A percentile compares a stretch with the other conserved stretches of the same genome.
phyloP scores from a whole-genome alignment of 768 basidiomycete genomes.

The Podaxis mareebaensis region DNA sequence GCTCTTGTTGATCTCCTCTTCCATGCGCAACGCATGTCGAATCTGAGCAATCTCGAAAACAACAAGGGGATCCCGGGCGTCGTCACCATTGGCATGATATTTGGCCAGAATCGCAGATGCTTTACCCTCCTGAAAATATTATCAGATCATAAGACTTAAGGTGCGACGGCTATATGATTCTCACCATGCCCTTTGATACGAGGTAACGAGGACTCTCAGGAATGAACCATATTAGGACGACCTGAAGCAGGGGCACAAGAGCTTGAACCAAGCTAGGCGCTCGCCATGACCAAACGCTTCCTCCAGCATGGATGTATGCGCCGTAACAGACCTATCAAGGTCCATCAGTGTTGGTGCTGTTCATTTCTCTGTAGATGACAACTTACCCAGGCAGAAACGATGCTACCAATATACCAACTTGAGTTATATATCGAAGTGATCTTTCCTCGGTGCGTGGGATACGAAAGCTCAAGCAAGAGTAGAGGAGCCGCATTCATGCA shows the following conservation, averaged over 20 bases:
- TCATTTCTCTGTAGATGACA: not conserved
- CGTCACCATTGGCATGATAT: constrained; percentile 67
- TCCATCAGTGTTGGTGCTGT: not conserved
- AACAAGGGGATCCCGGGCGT: constrained; percentile 60
- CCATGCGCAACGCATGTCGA: constrained; percentile 62
- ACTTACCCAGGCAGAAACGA: constrained; percentile 52
- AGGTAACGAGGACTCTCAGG: constrained; percentile 73
- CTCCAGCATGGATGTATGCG: constrained; percentile 35
- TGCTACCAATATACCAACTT: constrained; percentile 75
- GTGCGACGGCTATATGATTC: constrained; percentile 18
- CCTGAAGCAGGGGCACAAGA: constrained; percentile 55
- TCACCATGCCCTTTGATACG: constrained; percentile 57
- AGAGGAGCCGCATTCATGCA: constrained; percentile 64
- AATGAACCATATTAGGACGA: constrained; percentile 58
- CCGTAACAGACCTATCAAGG: constrained; percentile 41
- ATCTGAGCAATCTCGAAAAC: constrained; percentile 67
- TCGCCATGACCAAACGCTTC: constrained; percentile 62
- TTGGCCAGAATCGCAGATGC: constrained; percentile 65
- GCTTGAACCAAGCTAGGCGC: constrained; percentile 67
- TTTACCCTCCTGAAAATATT: constrained; percentile 44
- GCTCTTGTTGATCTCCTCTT: constrained; percentile 51
- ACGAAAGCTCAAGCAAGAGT: constrained; percentile 64
- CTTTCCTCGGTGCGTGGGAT: constrained; percentile 68
- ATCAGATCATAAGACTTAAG: not conserved
- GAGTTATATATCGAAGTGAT: constrained; percentile 69